Base-by-base conservation (phyloP, 345 rosid species). In the Aethionema arabicum region DNA sequence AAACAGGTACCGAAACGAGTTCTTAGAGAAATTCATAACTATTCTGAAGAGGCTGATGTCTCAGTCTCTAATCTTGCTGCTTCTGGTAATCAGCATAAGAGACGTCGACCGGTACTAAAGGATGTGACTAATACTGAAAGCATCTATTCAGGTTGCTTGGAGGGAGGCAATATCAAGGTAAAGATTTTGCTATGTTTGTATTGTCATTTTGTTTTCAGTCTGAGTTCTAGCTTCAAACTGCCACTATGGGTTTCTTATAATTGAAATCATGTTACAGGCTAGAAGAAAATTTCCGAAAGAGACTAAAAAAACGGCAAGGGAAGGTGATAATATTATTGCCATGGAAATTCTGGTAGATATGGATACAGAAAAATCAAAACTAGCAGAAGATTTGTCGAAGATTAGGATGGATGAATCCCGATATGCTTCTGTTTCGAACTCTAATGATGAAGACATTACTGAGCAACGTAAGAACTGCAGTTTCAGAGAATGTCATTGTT, bases 361-460 rank as follows among this genome's bases (percentile, higher is more conserved):
- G 49, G 81, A 85, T 66, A 83, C 79, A 61, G 83, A 43, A 46
- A 87, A 82, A 66, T 65, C 77, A 16, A 73, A 74, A 70, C 74
- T 93, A 71, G 95, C 82, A 13, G 85, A 85, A 70, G 97, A 79
- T 65, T 53, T 83, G 57, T 87, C 97, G 41, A 87, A 79, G 77
- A 79, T 84, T 63, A 84, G 73, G 79, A 79, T 90, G 85, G 85
- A 40, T 33, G 97, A 82, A 56, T 43, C 76, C 35, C 76, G 54
- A 52, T 72, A 69, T 42, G 68, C 62, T 12, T 35, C 45, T 70
- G 64, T 69, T 58, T 72, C 81, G 50, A 69, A 37, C 6, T 30
- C 59, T 55, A 75, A 65, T 59, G 82, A 52, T 53, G 73, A 61
- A 36, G 72, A 75, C 32, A 32, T 51, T 3, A 48, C 57, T 42